Evolutionary conservation across 179 eudicot genomes (phyloP), one percentile per base, ranked within the genome.

Genomic region (Dionaea muscipula): DNA sequence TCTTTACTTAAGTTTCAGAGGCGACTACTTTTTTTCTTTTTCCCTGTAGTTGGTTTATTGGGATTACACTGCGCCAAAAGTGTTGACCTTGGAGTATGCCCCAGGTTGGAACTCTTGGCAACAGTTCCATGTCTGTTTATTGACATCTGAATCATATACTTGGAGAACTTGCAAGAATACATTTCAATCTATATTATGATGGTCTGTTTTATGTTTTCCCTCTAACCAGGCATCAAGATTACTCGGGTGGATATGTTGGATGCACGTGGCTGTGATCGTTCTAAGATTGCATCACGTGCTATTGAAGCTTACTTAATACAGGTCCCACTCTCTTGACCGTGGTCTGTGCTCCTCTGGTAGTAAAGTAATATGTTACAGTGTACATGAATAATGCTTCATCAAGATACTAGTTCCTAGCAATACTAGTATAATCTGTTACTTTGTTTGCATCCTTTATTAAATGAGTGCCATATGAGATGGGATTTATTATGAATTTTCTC

Each of bases 231-330:
- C 19, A 53, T 83, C 43, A 88, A 93, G 72, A 93, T 88, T 57
- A 93, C 85, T 63, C 71, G 56, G 45, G 46, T 89, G 63, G 95
- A 89, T 37, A 65, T 53, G 69, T 59, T 93, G 73, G 95, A 93
- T 63, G 76, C 77, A 37, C 82, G 62, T 44, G 90, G 96, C 23
- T 88, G 56, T 56, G 73, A 66, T 65, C 89, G 99, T 63, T 62
- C 96, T 51, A 84, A 62, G 51, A 78, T 93, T 46, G 80, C 96
- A 25, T 83, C 99, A 23, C 96, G 78, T 66, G 72, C 96, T 66
- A 89, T 89, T 61, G 99, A 93, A 74, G 93, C 87, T 58, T 93
- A 93, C 76, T 76, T 93, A 46, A 81, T 93, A 68, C 99, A 93
- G 94, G 99, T 88, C 36, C 47, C 55, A 23, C 44, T 23, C 48